Conservation (phyloP, 345 rosid genomes). For the Moricandia moricandioides region DNA sequence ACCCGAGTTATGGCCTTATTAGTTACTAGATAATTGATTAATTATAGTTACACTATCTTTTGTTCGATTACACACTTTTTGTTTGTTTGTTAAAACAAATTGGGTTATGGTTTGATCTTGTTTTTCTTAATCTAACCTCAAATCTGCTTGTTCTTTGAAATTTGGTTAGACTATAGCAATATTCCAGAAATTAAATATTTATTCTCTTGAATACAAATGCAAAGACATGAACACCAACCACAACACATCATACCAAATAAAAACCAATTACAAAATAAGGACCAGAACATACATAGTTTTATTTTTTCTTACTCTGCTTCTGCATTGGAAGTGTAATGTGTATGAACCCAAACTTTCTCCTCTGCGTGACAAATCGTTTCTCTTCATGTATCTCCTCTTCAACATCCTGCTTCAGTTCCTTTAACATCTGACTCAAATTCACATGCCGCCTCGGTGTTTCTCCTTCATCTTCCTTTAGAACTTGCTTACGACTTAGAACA, state of each 20-base stretch:
- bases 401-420: slow-evolving; percentile 68
- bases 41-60: too few species aligned
- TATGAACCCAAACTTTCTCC: slow-evolving; percentile 87
- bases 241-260: slow-evolving; percentile 4
- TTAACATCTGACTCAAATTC: slow-evolving; percentile 84
- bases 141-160: too few species aligned
- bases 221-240: slow-evolving; percentile 8
- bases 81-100: too few species aligned
- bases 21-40: too few species aligned
- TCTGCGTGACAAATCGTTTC: slow-evolving; percentile 49
- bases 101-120: too few species aligned
- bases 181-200: background rate
- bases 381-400: slow-evolving; percentile 42
- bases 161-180: background rate
- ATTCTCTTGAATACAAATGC: background rate
- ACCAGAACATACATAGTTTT: background rate
- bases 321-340: slow-evolving; percentile 77
- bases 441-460: slow-evolving; percentile 55
- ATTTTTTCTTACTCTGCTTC: slow-evolving; percentile 69
- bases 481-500: slow-evolving; percentile 81
- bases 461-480: slow-evolving; percentile 42
- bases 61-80: too few species aligned
- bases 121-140: too few species aligned
- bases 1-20: too few species aligned
- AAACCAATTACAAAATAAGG: background rate